Evolutionary conservation across 768 basidiomycete genomes (phyloP).

Genomic region (Calocybe cyanea): DNA sequence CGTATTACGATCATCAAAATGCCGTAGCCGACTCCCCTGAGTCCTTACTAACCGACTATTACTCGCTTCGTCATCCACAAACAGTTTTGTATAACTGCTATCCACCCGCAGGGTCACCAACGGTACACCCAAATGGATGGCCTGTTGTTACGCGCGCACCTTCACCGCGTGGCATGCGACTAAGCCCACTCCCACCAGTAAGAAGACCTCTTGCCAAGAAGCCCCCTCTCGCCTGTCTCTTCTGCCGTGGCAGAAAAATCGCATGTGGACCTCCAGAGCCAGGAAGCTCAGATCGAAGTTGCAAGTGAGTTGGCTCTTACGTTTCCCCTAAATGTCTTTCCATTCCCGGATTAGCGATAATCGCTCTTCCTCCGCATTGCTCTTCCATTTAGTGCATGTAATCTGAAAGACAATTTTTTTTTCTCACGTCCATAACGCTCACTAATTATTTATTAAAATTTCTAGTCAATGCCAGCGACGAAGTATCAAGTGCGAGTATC

Average conservation of each 20-base stretch:
- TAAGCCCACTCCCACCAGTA: conserved; percentile 24
- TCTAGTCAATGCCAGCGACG: conserved; percentile 70
- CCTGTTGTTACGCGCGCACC: conserved; percentile 9
- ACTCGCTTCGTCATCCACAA: conserved; percentile 6
- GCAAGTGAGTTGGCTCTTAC: conserved; percentile 53
- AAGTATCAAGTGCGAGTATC: conserved; percentile 68
- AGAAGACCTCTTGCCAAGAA: conserved; percentile 43
- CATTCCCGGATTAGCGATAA: conserved; percentile 3
- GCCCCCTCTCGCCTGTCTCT: conserved; percentile 60
- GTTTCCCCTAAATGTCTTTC: conserved; percentile 6
- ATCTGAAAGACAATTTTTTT: too few species aligned
- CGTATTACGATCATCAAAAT: neutral
- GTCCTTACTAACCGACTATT: neutral
- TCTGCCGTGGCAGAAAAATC: conserved; percentile 66
- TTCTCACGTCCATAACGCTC: too few species aligned
- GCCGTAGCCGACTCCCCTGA: neutral
- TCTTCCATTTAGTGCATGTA: conserved; percentile 4
- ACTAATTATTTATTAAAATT: conserved; percentile 11
- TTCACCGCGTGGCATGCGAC: conserved; percentile 17
- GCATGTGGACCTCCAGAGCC: conserved; percentile 60
- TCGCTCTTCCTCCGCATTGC: conserved; percentile 7
- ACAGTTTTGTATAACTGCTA: neutral
- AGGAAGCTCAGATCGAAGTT: conserved; percentile 51
- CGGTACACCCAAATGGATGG: neutral
- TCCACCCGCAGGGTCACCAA: conserved; percentile 12